Evolutionary conservation across 805 yeast species (phyloP).

Genomic region (Tetrapisispora namnaoensis): DNA sequence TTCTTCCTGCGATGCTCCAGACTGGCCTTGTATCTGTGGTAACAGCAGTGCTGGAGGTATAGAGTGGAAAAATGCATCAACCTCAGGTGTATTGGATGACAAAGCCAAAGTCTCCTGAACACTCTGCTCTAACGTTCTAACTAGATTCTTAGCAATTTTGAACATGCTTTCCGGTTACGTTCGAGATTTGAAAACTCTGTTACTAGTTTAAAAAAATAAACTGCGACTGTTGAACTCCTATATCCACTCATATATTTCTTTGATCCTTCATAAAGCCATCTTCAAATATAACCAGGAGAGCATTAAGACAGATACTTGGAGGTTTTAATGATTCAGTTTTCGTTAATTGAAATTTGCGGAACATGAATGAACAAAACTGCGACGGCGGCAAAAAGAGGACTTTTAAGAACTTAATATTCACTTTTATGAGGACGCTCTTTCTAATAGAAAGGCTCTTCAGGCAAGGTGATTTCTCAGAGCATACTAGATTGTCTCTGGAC

Average conservation of each 20-base stretch:
- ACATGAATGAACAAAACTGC: neutral
- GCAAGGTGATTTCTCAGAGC: no score
- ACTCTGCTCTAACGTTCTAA: slow-evolving; percentile 42
- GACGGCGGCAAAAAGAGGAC: neutral
- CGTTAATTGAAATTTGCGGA: neutral
- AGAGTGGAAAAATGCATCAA: slow-evolving; percentile 31
- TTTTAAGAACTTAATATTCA: neutral
- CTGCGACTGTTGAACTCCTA: no score
- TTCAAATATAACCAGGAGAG: no score
- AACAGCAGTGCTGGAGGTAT: slow-evolving; percentile 28
- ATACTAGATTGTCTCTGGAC: no score
- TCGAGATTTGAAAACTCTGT: no score
- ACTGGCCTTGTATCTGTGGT: slow-evolving; percentile 11
- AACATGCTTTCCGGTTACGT: slow-evolving; percentile 32
- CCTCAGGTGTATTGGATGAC: slow-evolving; percentile 22
- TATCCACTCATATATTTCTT: no score
- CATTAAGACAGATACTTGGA: no score
- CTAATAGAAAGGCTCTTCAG: no score
- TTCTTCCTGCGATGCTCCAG: neutral
- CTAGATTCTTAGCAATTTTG: slow-evolving; percentile 56
- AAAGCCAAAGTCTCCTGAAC: slow-evolving; percentile 31
- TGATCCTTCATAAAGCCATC: no score
- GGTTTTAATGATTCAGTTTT: neutral
- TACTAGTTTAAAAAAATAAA: no score
- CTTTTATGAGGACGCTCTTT: neutral